phyloP scores from a whole-genome alignment of 345 rosid species.

The Orychophragmus violaceus region DNA sequence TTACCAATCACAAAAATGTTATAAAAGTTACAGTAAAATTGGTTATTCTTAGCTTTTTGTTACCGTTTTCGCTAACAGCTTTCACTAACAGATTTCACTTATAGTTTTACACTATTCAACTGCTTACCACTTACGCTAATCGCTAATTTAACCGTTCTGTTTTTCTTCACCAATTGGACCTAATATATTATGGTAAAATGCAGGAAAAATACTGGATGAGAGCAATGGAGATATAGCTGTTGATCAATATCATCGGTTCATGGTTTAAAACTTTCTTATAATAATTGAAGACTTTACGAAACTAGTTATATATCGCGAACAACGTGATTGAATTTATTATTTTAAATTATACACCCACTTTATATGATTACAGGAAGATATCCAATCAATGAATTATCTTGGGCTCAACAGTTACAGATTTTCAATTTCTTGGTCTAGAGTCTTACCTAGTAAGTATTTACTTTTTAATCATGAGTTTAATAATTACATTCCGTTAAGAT shows the following conservation, averaged over 20 bases:
- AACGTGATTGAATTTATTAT: neutral
- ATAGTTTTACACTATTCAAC: too few relatives aligned
- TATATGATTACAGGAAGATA: conserved; percentile 45
- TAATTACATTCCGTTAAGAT: neutral
- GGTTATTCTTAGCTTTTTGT: too few relatives aligned
- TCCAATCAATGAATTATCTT: conserved; percentile 48
- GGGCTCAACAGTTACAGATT: conserved; percentile 68
- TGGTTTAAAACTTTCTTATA: neutral
- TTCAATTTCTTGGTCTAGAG: conserved; percentile 78
- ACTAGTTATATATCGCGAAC: neutral
- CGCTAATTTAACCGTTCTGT: too few relatives aligned
- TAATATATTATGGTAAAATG: too few relatives aligned
- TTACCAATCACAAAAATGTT: too few relatives aligned
- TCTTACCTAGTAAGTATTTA: conserved; percentile 58
- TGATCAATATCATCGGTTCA: conserved; percentile 21
- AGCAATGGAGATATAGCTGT: conserved; percentile 25
- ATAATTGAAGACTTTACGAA: neutral
- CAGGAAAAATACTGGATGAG: conserved; percentile 21
- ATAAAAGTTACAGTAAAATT: too few relatives aligned
- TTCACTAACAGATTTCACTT: too few relatives aligned
- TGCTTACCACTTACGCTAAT: too few relatives aligned
- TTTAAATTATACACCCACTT: neutral
- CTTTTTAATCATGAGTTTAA: neutral
- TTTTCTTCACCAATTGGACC: too few relatives aligned
- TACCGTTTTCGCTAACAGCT: too few relatives aligned